Evolutionary conservation across 2,329 filamentous ascomycete species (phyloP).

Genomic region (Scytalidium lignicola): DNA sequence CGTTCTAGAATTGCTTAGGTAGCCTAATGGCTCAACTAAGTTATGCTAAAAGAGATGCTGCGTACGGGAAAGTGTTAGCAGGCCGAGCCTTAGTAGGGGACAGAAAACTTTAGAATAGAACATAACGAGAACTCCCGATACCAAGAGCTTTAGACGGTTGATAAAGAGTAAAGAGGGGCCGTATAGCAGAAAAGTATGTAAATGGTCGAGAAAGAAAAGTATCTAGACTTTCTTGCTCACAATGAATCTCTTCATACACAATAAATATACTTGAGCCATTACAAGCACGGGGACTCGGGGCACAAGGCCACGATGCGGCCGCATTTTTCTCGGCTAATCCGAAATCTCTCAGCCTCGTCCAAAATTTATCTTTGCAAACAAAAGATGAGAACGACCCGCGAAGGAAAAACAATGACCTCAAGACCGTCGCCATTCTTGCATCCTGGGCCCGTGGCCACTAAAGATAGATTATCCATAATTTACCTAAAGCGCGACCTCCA

Average conservation of each 20-base stretch:
- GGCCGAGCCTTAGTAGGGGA: too few relatives aligned
- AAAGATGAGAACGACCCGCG: not conserved
- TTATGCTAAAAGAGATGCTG: constrained; percentile 26
- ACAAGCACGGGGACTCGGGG: not conserved
- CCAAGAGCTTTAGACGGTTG: constrained; percentile 4
- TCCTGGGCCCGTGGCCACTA: constrained; percentile 55
- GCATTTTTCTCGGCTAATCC: not conserved
- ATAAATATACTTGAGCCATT: not conserved
- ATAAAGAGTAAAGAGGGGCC: not conserved
- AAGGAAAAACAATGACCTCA: constrained; percentile 17
- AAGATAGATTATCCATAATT: constrained; percentile 71
- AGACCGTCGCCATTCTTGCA: constrained; percentile 73
- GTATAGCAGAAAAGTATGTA: constrained; percentile 7
- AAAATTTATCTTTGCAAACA: constrained; percentile 3
- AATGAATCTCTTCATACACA: not conserved
- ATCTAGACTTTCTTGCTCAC: constrained; percentile 8
- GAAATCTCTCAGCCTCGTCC: constrained; percentile 7
- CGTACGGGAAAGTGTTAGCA: constrained; percentile 7
- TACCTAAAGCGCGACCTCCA: constrained; percentile 85
- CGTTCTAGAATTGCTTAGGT: too few relatives aligned
- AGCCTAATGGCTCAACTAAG: too few relatives aligned
- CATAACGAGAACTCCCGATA: constrained; percentile 2
- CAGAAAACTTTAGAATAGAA: constrained; percentile 7
- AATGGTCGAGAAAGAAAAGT: constrained; percentile 11
- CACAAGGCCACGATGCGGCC: not conserved